phyloP scores from a whole-genome alignment of 805 yeast genomes.

The Candida pseudofarinosa region DNA sequence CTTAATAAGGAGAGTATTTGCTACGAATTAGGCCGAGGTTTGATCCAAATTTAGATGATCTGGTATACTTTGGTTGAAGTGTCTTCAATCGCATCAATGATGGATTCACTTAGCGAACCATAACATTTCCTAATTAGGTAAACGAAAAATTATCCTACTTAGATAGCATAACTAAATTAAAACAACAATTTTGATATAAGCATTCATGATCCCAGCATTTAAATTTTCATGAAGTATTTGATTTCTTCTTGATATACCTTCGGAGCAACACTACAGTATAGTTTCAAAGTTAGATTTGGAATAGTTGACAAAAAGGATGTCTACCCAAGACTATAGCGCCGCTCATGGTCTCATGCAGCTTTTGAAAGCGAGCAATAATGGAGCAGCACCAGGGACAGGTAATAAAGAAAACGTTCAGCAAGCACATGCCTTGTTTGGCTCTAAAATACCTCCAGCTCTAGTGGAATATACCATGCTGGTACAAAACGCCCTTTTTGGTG shows the following conservation, averaged over 20 bases:
- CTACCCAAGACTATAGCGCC: slow-evolving; percentile 20
- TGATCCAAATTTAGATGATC: too few relatives aligned
- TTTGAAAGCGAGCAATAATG: slow-evolving; percentile 18
- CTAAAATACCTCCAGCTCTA: slow-evolving; percentile 36
- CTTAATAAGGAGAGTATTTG: too few relatives aligned
- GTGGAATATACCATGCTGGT: slow-evolving; percentile 29
- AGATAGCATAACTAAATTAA: too few relatives aligned
- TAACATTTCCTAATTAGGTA: slow-evolving; percentile 1
- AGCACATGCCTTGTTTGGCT: slow-evolving; percentile 24
- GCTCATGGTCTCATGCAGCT: slow-evolving; percentile 22
- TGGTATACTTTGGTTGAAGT: too few relatives aligned
- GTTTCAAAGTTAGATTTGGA: neutral
- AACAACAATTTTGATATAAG: neutral
- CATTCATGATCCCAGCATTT: neutral
- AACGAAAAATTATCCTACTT: neutral
- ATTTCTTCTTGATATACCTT: neutral
- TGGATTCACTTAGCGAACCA: too few relatives aligned
- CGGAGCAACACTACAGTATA: neutral
- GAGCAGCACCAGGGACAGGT: slow-evolving; percentile 28
- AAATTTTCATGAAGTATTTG: neutral
- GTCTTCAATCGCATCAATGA: too few relatives aligned
- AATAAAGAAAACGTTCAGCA: slow-evolving; percentile 19
- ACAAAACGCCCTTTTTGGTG: slow-evolving; percentile 58
- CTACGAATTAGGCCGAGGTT: too few relatives aligned
- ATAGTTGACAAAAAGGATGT: neutral